A percentile compares a stretch with the other conserved stretches of the same genome.
These are phyloP conservation scores for Firmiana major DNA, from an alignment of 345 rosid species.

Conservation along the genomic window DNA sequence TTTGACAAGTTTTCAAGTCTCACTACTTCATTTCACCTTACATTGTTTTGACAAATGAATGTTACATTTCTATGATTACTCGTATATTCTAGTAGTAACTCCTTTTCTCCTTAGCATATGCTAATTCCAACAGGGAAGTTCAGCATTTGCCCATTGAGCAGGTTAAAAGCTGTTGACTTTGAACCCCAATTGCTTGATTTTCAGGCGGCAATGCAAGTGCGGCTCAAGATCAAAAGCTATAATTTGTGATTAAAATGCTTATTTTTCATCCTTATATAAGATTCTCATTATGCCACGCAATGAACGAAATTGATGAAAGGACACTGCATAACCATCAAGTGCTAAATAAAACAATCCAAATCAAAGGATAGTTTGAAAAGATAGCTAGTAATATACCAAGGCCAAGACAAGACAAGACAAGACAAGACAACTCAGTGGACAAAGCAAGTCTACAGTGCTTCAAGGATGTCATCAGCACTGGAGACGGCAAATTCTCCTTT, in stretches of 20 bases:
- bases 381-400: neutral
- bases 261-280: neutral
- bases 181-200: no score
- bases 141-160: neutral
- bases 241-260: no score
- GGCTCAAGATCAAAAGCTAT: no score
- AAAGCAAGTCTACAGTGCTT: slow-evolving; percentile 48
- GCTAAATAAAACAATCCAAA: neutral
- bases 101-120: neutral
- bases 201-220: no score
- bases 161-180: no score
- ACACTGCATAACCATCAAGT: neutral
- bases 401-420: neutral
- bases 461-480: slow-evolving; percentile 79
- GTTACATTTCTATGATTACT: neutral
- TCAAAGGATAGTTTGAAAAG: neutral
- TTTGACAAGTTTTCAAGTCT: neutral
- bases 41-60: neutral
- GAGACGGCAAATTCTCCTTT: slow-evolving; percentile 91
- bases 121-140: neutral
- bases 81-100: neutral
- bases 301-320: neutral
- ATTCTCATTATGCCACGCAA: neutral
- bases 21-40: neutral
- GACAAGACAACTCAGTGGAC: neutral